Percentiles rank a stretch among this genome's conserved stretches.
Evolutionary conservation across 352 stramenopile genomes (phyloP).

Genomic region (Paralagenidium karlingii): DNA sequence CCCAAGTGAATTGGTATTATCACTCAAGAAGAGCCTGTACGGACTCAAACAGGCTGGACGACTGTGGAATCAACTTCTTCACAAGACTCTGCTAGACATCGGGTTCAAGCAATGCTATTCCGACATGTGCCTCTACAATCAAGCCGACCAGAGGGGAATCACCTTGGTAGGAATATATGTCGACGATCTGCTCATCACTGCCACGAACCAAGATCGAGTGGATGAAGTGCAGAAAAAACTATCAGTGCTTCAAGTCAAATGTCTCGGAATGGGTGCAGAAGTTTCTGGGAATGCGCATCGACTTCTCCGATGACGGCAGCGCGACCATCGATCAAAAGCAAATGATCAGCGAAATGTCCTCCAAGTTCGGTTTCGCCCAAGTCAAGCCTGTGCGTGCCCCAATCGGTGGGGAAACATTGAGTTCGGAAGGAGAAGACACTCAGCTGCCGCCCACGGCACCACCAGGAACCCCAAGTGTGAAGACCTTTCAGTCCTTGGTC

Average conservation of each 20-base stretch:
- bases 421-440: not conserved
- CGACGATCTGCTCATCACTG: no score
- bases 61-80: conserved; percentile 2
- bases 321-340: conserved; percentile 14
- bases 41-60: conserved; percentile 1
- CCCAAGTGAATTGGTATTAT: not conserved
- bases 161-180: no score
- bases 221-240: no score
- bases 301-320: no score
- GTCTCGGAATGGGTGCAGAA: no score
- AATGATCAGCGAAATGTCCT: conserved; percentile 9
- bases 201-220: no score
- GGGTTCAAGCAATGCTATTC: no score
- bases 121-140: no score
- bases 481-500: conserved; percentile 19
- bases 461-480: conserved; percentile 5
- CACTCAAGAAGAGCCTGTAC: conserved; percentile 2
- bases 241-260: no score
- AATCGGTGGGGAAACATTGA: conserved; percentile 1
- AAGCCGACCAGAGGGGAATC: no score
- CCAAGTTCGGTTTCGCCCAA: conserved; percentile 5
- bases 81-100: conserved; percentile 1
- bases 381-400: conserved; percentile 8
- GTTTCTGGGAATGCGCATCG: no score
- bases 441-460: conserved; percentile 4